phyloP scores from a whole-genome alignment of 768 basidiomycete genomes.

The Auricularia sp. region DNA sequence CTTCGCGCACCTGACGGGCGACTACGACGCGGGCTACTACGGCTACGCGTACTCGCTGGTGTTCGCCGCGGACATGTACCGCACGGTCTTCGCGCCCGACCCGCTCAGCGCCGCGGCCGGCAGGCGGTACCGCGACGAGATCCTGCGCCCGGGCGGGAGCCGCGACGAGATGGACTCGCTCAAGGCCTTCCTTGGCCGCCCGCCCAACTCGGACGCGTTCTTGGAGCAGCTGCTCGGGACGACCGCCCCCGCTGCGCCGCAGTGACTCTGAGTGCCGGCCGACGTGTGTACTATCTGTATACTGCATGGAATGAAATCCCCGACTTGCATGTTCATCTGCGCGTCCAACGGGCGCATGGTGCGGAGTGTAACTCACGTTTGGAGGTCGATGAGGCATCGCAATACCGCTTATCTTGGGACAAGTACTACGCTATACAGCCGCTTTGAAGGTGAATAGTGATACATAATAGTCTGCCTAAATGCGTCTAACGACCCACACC shows the following conservation, averaged over 20 bases:
- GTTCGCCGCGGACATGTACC: conserved; percentile 50
- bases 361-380: too few species aligned
- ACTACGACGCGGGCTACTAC: conserved; percentile 65
- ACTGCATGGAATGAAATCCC: too few species aligned
- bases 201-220: conserved; percentile 69
- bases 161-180: conserved; percentile 75
- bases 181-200: conserved; percentile 71
- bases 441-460: too few species aligned
- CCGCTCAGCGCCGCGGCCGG: conserved; percentile 59
- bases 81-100: conserved; percentile 71
- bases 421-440: too few species aligned
- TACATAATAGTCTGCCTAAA: too few species aligned
- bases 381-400: too few species aligned
- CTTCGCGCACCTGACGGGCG: conserved; percentile 71
- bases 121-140: conserved; percentile 56
- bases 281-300: too few species aligned
- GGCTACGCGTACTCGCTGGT: conserved; percentile 67
- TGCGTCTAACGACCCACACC: too few species aligned
- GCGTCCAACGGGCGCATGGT: too few species aligned
- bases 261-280: neutral
- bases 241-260: neutral
- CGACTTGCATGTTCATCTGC: too few species aligned
- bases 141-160: conserved; percentile 64
- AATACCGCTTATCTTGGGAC: too few species aligned
- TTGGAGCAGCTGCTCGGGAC: conserved; percentile 50